These are phyloP conservation scores for Aschersonia sp. DNA, from an alignment of 2,329 filamentous ascomycete species.

Conservation along the genomic window DNA sequence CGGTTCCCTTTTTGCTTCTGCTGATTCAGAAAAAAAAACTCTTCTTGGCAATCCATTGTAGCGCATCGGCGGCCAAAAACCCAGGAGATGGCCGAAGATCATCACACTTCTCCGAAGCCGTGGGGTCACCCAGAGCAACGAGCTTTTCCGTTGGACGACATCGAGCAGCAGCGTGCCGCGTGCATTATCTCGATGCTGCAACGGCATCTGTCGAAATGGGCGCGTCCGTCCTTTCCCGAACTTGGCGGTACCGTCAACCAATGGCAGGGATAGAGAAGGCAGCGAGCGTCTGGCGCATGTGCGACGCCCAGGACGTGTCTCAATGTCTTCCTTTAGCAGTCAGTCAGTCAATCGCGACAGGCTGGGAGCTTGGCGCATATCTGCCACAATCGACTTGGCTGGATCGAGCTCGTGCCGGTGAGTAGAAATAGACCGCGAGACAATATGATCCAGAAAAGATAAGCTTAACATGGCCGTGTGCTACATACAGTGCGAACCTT, in stretches of 20 bases:
- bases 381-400: neutral
- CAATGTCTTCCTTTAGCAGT: too few species aligned
- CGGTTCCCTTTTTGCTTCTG: neutral
- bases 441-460: neutral
- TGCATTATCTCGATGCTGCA: neutral
- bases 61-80: neutral
- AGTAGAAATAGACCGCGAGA: neutral
- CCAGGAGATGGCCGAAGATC: neutral
- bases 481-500: neutral
- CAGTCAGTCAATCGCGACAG: neutral
- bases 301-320: neutral
- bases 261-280: neutral
- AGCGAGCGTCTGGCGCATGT: neutral
- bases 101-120: neutral
- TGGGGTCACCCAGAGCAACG: neutral
- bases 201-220: neutral
- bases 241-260: too few species aligned
- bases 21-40: neutral
- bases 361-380: neutral
- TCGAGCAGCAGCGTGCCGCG: neutral
- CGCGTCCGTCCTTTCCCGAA: too few species aligned
- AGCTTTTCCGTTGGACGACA: neutral
- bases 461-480: neutral
- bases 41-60: neutral
- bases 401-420: neutral